Evolutionary conservation across 345 rosid species (phyloP).

Genomic region (Cardamine occulta): DNA sequence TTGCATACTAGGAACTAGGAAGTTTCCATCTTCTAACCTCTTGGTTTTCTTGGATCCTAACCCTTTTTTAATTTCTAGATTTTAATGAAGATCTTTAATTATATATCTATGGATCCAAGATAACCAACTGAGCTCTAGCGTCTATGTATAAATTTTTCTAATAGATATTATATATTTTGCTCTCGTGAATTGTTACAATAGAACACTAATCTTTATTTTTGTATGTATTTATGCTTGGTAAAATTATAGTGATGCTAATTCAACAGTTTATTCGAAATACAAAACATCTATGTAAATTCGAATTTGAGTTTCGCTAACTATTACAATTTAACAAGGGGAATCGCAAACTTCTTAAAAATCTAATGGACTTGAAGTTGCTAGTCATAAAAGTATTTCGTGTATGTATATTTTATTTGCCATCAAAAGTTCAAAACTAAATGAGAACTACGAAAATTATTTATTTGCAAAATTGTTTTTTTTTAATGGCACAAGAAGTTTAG

Average conservation of each 20-base stretch:
- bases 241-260: background rate
- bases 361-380: background rate
- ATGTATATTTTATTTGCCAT: background rate
- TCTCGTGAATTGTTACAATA: conserved; percentile 16
- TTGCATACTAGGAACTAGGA: conserved; percentile 25
- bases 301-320: background rate
- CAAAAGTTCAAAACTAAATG: background rate
- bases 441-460: background rate
- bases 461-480: background rate
- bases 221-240: background rate
- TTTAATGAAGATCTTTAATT: background rate
- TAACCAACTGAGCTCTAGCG: background rate
- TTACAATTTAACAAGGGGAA: background rate
- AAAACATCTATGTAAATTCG: background rate
- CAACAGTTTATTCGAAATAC: background rate
- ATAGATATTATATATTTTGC: background rate
- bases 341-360: background rate
- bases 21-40: conserved; percentile 32
- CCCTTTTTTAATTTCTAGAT: background rate
- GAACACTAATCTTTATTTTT: background rate
- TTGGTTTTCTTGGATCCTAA: conserved; percentile 20
- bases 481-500: background rate
- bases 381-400: background rate
- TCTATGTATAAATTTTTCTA: background rate
- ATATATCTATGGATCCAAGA: conserved; percentile 19